These are phyloP conservation scores for Nannochloris sp. DNA, from an alignment of 139 green algal species.

Conservation along the genomic window DNA sequence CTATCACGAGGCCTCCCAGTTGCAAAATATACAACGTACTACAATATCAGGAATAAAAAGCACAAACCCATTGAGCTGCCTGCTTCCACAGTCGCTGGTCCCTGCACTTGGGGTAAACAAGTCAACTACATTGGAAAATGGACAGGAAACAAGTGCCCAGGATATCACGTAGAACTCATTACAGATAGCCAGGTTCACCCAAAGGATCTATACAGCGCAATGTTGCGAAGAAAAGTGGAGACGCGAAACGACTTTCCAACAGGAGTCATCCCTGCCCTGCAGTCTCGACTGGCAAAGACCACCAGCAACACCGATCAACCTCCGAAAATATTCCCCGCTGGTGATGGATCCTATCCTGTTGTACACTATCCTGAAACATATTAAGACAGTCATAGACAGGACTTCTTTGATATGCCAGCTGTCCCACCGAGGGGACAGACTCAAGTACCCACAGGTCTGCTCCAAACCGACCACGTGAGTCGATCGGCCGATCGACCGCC, in stretches of 20 bases:
- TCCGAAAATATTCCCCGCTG: background rate
- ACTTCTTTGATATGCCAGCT: too few species aligned
- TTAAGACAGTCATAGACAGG: background rate
- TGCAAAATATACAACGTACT: conserved; percentile 12
- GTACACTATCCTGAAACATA: background rate
- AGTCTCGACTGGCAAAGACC: too few species aligned
- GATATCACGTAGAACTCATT: background rate
- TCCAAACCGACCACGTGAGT: too few species aligned
- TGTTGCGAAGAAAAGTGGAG: background rate
- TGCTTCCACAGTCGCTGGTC: background rate
- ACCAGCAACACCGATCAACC: background rate
- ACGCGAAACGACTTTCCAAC: too few species aligned
- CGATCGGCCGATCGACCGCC: too few species aligned
- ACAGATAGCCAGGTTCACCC: background rate
- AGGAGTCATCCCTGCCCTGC: too few species aligned
- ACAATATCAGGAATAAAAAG: conserved; percentile 4
- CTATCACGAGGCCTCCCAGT: conserved; percentile 1
- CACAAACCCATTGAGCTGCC: background rate
- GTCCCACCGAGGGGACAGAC: too few species aligned
- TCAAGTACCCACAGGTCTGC: too few species aligned
- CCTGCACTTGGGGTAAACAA: background rate
- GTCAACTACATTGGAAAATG: background rate
- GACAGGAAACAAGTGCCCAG: background rate
- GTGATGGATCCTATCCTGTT: background rate
- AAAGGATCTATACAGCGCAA: background rate